Conservation (phyloP, 2,329 filamentous ascomycete genomes). For the Xylariaceae sp. region DNA sequence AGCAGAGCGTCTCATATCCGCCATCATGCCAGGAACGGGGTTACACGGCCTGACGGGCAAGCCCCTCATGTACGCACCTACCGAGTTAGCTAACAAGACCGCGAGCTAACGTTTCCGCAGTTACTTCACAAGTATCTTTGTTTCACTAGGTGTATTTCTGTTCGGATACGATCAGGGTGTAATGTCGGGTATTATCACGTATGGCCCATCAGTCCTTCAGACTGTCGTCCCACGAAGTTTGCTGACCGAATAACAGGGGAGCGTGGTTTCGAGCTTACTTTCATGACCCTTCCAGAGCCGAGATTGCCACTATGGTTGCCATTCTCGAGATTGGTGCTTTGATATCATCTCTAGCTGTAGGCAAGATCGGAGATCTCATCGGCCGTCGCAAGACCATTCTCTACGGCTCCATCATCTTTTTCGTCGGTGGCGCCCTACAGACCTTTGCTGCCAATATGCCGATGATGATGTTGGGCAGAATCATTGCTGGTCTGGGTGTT, state of each 20-base stretch:
- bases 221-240: neutral
- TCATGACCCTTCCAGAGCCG: slow-evolving; percentile 76
- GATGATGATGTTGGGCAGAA: slow-evolving; percentile 83
- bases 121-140: slow-evolving; percentile 92
- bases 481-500: slow-evolving; percentile 80
- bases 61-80: slow-evolving; percentile 69
- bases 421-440: slow-evolving; percentile 78
- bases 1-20: slow-evolving; percentile 67
- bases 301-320: slow-evolving; percentile 95
- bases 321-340: slow-evolving; percentile 94
- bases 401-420: slow-evolving; percentile 88
- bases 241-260: slow-evolving; percentile 53
- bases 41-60: slow-evolving; percentile 93
- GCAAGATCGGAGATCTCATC: slow-evolving; percentile 85
- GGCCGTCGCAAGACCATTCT: slow-evolving; percentile 86
- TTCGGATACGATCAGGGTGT: slow-evolving; percentile 90
- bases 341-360: slow-evolving; percentile 81
- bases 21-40: slow-evolving; percentile 81
- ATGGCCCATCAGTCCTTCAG: slow-evolving; percentile 30
- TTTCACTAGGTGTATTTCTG: slow-evolving; percentile 80
- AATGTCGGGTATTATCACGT: slow-evolving; percentile 73
- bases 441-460: slow-evolving; percentile 76
- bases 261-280: slow-evolving; percentile 90
- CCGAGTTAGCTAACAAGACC: too few species aligned
- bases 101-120: slow-evolving; percentile 42